Conservation (phyloP, 306 rosid species). For the Trichosanthes cucumerina region DNA sequence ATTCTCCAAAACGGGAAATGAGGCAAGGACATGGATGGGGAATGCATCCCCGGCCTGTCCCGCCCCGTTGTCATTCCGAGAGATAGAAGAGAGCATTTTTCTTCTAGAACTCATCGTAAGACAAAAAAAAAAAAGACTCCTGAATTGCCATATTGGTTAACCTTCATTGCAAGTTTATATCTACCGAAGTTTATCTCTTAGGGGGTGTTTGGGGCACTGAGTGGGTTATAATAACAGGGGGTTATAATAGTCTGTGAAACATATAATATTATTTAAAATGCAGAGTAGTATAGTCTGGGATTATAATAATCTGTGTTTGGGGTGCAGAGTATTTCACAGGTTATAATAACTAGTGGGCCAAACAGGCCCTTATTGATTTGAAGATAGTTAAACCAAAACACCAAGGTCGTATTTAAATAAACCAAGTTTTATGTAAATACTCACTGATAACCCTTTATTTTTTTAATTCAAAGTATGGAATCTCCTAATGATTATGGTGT, state of each 20-base stretch:
- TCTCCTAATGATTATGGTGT: neutral
- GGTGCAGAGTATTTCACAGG: too few relatives aligned
- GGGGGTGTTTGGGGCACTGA: too few relatives aligned
- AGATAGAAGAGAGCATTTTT: neutral
- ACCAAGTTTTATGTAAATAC: neutral
- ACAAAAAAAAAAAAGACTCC: neutral
- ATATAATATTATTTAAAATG: too few relatives aligned
- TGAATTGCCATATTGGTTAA: neutral
- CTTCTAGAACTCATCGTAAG: neutral
- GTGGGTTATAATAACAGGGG: too few relatives aligned
- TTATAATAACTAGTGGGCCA: too few relatives aligned
- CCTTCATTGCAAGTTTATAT: neutral
- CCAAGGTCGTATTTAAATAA: neutral
- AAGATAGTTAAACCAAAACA: neutral
- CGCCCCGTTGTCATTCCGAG: neutral
- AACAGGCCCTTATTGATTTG: neutral
- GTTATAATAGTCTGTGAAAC: too few relatives aligned
- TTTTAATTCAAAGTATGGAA: neutral
- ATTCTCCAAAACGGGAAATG: too few relatives aligned
- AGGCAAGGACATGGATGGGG: too few relatives aligned
- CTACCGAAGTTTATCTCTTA: neutral
- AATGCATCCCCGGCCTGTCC: too few relatives aligned
- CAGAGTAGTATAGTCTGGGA: too few relatives aligned
- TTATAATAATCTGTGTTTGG: too few relatives aligned
- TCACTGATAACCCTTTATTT: constrained; percentile 4